Evolutionary conservation across 352 stramenopile genomes (phyloP).

Genomic region (Globisporangium abappressorium): DNA sequence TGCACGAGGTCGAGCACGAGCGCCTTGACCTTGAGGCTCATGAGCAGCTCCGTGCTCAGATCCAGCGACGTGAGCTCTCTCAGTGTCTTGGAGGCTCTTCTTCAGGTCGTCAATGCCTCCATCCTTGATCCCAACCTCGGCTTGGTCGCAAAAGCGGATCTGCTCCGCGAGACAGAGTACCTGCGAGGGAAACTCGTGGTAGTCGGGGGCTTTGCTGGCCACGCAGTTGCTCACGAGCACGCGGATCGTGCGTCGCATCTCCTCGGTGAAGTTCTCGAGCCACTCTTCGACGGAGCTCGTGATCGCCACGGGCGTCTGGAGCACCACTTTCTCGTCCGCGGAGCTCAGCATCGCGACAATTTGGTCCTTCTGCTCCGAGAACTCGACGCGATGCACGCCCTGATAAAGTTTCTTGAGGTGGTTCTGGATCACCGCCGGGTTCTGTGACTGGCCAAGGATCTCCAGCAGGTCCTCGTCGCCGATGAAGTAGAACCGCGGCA

Average conservation of each 20-base stretch:
- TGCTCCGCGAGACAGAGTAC: constrained; percentile 91
- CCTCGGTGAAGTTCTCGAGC: constrained; percentile 88
- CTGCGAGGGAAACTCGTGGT: constrained; percentile 88
- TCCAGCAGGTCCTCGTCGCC: constrained; percentile 95
- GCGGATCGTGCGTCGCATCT: constrained; percentile 91
- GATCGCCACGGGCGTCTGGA: constrained; percentile 83
- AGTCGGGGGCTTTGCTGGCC: constrained; percentile 71
- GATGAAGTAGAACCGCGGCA: constrained; percentile 98
- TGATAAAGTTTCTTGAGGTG: constrained; percentile 97
- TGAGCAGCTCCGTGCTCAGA: constrained; percentile 80
- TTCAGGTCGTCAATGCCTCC: constrained; percentile 67
- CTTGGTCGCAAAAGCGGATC: constrained; percentile 90
- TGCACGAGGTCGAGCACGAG: constrained; percentile 96
- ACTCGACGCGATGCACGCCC: constrained; percentile 90
- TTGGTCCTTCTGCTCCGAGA: constrained; percentile 74
- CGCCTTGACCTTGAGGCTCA: constrained; percentile 93
- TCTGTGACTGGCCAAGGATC: constrained; percentile 92
- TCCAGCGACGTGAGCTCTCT: constrained; percentile 81
- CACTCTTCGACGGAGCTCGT: constrained; percentile 92
- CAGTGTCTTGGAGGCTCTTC: constrained; percentile 51
- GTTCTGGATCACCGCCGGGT: constrained; percentile 91
- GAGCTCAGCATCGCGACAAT: constrained; percentile 90
- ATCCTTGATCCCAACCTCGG: constrained; percentile 84
- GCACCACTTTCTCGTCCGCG: constrained; percentile 76
- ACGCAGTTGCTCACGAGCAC: constrained; percentile 78